A percentile compares a stretch with the other conserved stretches of the same genome.
Evolutionary conservation across 1,139 yeast species (phyloP).

Genomic region (Kodamaea sp.): DNA sequence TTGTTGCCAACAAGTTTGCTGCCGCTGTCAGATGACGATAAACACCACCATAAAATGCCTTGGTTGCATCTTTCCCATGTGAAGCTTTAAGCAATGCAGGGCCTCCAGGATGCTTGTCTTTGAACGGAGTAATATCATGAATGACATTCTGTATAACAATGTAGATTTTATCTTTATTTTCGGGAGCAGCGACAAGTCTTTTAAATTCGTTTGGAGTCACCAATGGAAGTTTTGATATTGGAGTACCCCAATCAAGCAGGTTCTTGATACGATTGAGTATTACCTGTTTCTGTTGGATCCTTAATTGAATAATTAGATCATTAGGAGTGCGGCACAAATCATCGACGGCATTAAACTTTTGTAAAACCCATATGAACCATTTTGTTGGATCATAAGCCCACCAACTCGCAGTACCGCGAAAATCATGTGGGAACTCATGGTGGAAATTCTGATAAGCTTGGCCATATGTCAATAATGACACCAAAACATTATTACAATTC

Average conservation of each 20-base stretch:
- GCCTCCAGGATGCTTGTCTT: slow-evolving; percentile 75
- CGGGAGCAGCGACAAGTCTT: slow-evolving; percentile 31
- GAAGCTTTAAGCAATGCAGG: slow-evolving; percentile 55
- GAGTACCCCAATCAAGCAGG: slow-evolving; percentile 75
- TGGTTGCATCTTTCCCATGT: slow-evolving; percentile 69
- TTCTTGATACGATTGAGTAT: slow-evolving; percentile 55
- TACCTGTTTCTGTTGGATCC: slow-evolving; percentile 63
- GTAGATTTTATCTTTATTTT: slow-evolving; percentile 37
- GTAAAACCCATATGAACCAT: slow-evolving; percentile 48
- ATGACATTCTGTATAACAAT: slow-evolving; percentile 54
- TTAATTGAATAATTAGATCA: slow-evolving; percentile 52
- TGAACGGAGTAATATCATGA: slow-evolving; percentile 70
- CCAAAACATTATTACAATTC: slow-evolving; percentile 46
- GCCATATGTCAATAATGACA: slow-evolving; percentile 58
- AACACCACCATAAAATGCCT: slow-evolving; percentile 72
- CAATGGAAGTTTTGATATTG: slow-evolving; percentile 63
- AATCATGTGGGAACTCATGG: slow-evolving; percentile 73
- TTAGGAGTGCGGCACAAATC: slow-evolving; percentile 40
- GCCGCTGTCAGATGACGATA: slow-evolving; percentile 76
- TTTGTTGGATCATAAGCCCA: slow-evolving; percentile 66
- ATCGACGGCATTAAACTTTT: slow-evolving; percentile 37
- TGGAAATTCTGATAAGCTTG: slow-evolving; percentile 66
- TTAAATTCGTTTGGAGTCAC: slow-evolving; percentile 51
- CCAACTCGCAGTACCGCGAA: slow-evolving; percentile 45
- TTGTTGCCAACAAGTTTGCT: slow-evolving; percentile 63